These are phyloP conservation scores for Azolla pinnata DNA, from an alignment of 75 land plant genomes.

Conservation along the genomic window DNA sequence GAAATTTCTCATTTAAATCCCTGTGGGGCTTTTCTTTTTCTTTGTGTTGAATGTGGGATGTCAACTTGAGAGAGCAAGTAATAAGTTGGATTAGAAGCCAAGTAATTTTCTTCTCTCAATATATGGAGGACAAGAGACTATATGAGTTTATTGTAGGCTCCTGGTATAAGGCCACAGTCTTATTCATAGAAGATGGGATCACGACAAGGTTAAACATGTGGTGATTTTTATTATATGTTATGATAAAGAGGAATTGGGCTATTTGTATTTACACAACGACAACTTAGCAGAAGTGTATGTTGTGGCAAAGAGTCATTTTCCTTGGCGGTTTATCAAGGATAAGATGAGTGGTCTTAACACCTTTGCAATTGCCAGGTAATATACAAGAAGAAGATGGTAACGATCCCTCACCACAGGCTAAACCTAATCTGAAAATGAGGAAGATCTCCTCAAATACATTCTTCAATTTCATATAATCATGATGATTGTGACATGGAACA, in stretches of 20 bases:
- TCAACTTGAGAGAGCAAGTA: not conserved
- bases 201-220: not conserved
- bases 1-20: too few species aligned
- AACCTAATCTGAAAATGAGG: not conserved
- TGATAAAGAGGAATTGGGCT: not conserved
- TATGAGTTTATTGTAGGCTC: not conserved
- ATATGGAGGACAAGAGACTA: conserved; percentile 1
- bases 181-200: not conserved
- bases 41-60: not conserved
- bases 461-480: not conserved
- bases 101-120: not conserved
- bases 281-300: not conserved
- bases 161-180: not conserved
- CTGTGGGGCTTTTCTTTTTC: not conserved
- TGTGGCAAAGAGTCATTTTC: not conserved
- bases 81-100: not conserved
- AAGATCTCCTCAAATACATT: not conserved
- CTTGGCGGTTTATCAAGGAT: not conserved
- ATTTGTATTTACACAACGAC: not conserved
- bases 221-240: not conserved
- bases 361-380: not conserved
- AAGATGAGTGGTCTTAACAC: not conserved
- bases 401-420: not conserved
- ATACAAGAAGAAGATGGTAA: not conserved
- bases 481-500: not conserved